Conservation (phyloP, 805 yeast species). For the Schwanniomyces yamadae region DNA sequence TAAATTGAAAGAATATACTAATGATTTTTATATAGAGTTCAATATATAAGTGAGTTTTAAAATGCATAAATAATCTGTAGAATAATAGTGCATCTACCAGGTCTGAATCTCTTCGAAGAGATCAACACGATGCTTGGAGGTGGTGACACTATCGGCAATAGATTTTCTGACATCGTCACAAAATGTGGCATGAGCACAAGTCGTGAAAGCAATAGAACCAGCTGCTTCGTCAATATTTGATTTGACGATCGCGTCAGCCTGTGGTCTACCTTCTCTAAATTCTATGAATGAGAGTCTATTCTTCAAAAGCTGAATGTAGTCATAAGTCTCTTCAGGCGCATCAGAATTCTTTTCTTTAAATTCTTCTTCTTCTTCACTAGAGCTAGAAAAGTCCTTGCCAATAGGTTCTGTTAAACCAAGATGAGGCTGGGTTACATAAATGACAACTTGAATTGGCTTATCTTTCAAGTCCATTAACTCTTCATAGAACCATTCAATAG, state of each 20-base stretch:
- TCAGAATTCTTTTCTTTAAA: conserved; percentile 9
- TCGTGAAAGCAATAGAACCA: conserved; percentile 46
- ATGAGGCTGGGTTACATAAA: conserved; percentile 44
- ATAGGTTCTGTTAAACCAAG: not conserved
- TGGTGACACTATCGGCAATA: conserved; percentile 25
- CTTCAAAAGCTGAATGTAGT: conserved; percentile 13
- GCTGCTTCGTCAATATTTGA: conserved; percentile 34
- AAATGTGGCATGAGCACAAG: conserved; percentile 50
- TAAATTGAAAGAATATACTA: no score
- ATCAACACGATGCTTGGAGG: conserved; percentile 47
- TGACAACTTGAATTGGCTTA: conserved; percentile 33
- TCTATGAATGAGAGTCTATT: conserved; percentile 35
- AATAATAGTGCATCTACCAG: no score
- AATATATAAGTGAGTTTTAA: no score
- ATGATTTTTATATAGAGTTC: no score
- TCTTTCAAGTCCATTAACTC: conserved; percentile 34
- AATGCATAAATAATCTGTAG: no score
- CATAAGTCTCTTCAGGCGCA: conserved; percentile 12
- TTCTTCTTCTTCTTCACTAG: conserved; percentile 4
- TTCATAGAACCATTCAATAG: conserved; percentile 39
- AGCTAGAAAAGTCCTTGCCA: conserved; percentile 3
- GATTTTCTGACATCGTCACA: conserved; percentile 33
- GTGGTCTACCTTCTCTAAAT: conserved; percentile 46
- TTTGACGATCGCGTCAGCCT: conserved; percentile 30
- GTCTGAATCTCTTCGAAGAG: conserved; percentile 73